Evolutionary conservation across 192 early-diverging fungal species (phyloP), one percentile per base, ranked within the genome.

Genomic region (Backusella tuberculispora): DNA sequence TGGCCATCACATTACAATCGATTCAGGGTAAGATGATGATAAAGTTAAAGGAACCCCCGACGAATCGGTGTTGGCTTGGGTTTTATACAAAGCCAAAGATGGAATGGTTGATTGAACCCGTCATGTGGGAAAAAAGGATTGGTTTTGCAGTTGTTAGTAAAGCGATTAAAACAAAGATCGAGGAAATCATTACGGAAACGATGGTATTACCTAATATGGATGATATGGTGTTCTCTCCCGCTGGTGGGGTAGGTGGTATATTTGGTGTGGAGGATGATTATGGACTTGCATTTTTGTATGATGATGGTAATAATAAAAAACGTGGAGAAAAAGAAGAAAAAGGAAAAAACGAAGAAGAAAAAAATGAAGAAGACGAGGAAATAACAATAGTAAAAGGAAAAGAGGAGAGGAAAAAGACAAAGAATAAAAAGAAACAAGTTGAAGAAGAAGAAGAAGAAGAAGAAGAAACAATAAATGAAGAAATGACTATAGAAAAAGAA

Each of bases 181-280:
- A 94, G 78, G 93, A 96, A 46, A 89, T 93, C 66, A 83, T 98
- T 63, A 86, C 88, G 17, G 90, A 92, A 50, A 90, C 91, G 10
- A 82, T 98, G 72, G 93, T 98, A 14, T 76, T 96, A 67, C 96
- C 96, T 5, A 91, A 96, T 71, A 92, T 98, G 90, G 96, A 98
- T 78, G 94, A 96, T 73, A 88, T 89, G 0, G 85, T 89, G 12
- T 96, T 98, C 80, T 96, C 93, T 84, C 82, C 86, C 19, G 82
- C 89, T 3, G 50, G 78, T 41, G 85, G 87, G 24, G 78, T 75
- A 3, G 87, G 91, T 29, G 92, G 88, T 0, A 86, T 93, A 26
- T 86, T 47, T 21, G 69, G 46, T 24, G 41, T 14, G 15, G 66
- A 67, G 41, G 41, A 19, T 12, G 41, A 67, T 40, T 67, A 43